A percentile compares a stretch with the other conserved stretches of the same genome.
These are phyloP conservation scores for Plasmodium relictum DNA, from an alignment of 169 alveolate species.

Conservation along the genomic window DNA sequence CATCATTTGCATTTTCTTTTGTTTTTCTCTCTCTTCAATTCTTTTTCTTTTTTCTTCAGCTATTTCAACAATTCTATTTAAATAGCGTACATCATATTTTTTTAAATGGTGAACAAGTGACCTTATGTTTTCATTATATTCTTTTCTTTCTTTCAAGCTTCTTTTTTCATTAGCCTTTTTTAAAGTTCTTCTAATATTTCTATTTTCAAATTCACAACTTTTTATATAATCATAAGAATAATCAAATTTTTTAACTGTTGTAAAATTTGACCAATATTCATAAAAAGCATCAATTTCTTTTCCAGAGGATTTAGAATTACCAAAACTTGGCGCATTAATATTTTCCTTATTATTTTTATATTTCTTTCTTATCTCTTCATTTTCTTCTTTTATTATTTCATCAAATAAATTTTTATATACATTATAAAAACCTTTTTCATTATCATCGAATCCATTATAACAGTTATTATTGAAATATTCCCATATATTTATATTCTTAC, in stretches of 20 bases:
- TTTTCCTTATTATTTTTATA: conserved; percentile 28
- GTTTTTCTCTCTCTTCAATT: conserved; percentile 17
- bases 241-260: conserved; percentile 83
- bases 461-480: conserved; percentile 80
- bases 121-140: conserved; percentile 84
- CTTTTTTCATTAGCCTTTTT: conserved; percentile 79
- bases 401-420: conserved; percentile 87
- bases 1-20: conserved; percentile 16
- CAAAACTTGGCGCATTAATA: conserved; percentile 81
- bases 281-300: conserved; percentile 87
- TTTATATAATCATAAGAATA: conserved; percentile 21
- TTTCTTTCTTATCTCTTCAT: conserved; percentile 78
- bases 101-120: conserved; percentile 84
- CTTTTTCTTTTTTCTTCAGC: conserved; percentile 57
- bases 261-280: conserved; percentile 88
- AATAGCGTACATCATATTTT: conserved; percentile 79
- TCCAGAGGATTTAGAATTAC: conserved; percentile 79
- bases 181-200: conserved; percentile 40
- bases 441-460: conserved; percentile 81
- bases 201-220: conserved; percentile 43
- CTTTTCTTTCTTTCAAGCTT: conserved; percentile 86
- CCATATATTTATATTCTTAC: conserved; percentile 84
- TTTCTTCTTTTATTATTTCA: conserved; percentile 80
- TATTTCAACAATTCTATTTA: conserved; percentile 35
- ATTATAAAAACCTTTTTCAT: conserved; percentile 84